Evolutionary conservation across 352 stramenopile species (phyloP), one percentile per base, ranked within the genome.

Genomic region (Pythium monospermum): DNA sequence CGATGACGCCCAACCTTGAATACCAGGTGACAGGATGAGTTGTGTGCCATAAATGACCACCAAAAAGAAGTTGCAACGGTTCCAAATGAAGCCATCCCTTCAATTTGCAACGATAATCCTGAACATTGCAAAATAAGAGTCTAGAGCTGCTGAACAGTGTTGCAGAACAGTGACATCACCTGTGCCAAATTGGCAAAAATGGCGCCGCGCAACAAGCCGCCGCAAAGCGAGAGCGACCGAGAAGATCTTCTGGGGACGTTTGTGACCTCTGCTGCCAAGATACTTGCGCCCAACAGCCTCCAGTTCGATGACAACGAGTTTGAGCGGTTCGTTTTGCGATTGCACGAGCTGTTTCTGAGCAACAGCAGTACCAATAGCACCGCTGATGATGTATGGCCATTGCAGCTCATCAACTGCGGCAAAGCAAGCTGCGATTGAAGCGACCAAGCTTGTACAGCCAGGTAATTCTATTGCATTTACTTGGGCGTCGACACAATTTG

Each of bases 291-390:
- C 30, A 90, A 90, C 44, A 86, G 72, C 40, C 50, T 90, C 30
- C 79, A 83, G 53, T 85, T 87, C 47, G 84, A 86, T 52, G 72
- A 85, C 48, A 61, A 84, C 28, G 79, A 90, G 50, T 87, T 90
- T 45, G 70, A 90, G 51, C 55, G 68, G 78, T 90, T 53, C 30
- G 13, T 13, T 35, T 35, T 35, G 30, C 30, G 30, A 30, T 23
- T 6, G 19, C 15, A 42, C 15, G 21, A 43, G 32, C 7, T 47
- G 37, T 21, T 30, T 11, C 39, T 46, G 18, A 19, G 25, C n/a
- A n/a, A n/a, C n/a, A n/a, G n/a, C n/a, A n/a, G n/a, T n/a, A n/a
- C n/a, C n/a, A n/a, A n/a, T n/a, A n/a, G n/a, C n/a, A n/a, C n/a
- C n/a, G n/a, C n/a, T n/a, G n/a, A n/a, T n/a, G n/a, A n/a, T n/a